Percentiles rank a stretch among this genome's conserved stretches.
phyloP scores from a whole-genome alignment of 345 rosid species.

The Populus nigra region DNA sequence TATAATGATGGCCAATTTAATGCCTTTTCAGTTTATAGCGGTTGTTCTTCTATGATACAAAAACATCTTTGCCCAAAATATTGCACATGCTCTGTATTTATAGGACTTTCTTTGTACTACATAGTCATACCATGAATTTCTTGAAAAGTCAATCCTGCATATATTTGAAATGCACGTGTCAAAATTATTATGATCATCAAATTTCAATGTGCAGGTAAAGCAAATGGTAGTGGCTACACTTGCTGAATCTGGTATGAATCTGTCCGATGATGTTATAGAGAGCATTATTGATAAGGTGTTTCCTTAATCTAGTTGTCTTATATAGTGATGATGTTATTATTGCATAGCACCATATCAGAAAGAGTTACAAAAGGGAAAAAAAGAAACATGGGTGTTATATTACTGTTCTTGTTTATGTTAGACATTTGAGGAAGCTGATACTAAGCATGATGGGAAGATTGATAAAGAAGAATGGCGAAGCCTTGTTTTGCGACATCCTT shows the following conservation, averaged over 20 bases:
- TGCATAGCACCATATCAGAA: not conserved
- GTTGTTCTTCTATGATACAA: too few species aligned
- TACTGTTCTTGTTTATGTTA: constrained; percentile 21
- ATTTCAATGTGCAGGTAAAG: constrained; percentile 20
- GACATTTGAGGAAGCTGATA: constrained; percentile 99
- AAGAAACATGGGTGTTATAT: not conserved
- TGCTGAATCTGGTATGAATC: constrained; percentile 35
- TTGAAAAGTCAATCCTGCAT: not conserved
- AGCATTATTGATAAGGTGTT: constrained; percentile 30
- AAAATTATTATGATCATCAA: not conserved
- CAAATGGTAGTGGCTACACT: constrained; percentile 37
- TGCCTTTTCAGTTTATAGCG: too few species aligned
- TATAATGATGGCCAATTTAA: too few species aligned
- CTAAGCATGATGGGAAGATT: constrained; percentile 91
- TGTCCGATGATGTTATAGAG: constrained; percentile 27
- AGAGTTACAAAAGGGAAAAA: not conserved
- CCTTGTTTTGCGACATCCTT: constrained; percentile 89
- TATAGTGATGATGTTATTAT: not conserved
- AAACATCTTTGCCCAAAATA: too few species aligned
- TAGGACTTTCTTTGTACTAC: not conserved
- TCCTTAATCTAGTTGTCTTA: not conserved
- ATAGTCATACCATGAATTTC: not conserved
- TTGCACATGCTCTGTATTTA: too few species aligned
- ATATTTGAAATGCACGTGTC: not conserved
- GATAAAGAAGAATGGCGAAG: constrained; percentile 96